Evolutionary conservation across 2,329 filamentous ascomycete species (phyloP).

Genomic region (Cytospora schulzeri): DNA sequence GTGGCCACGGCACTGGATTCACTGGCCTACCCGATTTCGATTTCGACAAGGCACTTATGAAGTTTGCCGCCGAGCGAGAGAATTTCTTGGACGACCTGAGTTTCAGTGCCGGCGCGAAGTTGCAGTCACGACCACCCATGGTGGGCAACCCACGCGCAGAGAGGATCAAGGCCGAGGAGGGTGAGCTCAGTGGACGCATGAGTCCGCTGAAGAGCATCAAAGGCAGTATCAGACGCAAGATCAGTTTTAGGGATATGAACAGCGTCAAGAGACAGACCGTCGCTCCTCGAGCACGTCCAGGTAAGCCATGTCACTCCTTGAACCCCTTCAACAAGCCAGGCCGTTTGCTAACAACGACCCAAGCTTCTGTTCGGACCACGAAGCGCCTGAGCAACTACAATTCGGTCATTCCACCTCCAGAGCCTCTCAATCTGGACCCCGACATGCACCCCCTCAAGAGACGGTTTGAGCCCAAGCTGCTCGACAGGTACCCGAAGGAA

Average conservation of each 20-base stretch:
- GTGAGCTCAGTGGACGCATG: slow-evolving; percentile 50
- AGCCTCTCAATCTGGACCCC: slow-evolving; percentile 85
- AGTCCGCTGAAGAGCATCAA: slow-evolving; percentile 62
- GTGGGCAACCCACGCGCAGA: slow-evolving; percentile 79
- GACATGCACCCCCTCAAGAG: slow-evolving; percentile 95
- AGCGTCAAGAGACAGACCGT: slow-evolving; percentile 87
- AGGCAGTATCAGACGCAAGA: slow-evolving; percentile 88
- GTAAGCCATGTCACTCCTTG: slow-evolving; percentile 52
- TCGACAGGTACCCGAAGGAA: slow-evolving; percentile 88
- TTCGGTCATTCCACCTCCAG: slow-evolving; percentile 91
- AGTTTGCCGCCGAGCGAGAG: slow-evolving; percentile 94
- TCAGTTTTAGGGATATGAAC: slow-evolving; percentile 94
- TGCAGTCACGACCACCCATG: slow-evolving; percentile 69
- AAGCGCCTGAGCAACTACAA: slow-evolving; percentile 96
- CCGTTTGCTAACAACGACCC: slow-evolving; percentile 39
- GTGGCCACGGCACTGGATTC: slow-evolving; percentile 38
- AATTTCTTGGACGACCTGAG: slow-evolving; percentile 90
- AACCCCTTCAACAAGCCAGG: background rate
- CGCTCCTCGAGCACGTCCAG: slow-evolving; percentile 71
- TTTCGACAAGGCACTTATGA: slow-evolving; percentile 89
- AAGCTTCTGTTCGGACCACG: slow-evolving; percentile 72
- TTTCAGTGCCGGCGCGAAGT: slow-evolving; percentile 81
- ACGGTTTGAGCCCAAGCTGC: slow-evolving; percentile 91
- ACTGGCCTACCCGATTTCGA: slow-evolving; percentile 68
- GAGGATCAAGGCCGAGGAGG: slow-evolving; percentile 77